phyloP scores from a whole-genome alignment of 192 early-diverging fungal species.

The Coemansia sp. region DNA sequence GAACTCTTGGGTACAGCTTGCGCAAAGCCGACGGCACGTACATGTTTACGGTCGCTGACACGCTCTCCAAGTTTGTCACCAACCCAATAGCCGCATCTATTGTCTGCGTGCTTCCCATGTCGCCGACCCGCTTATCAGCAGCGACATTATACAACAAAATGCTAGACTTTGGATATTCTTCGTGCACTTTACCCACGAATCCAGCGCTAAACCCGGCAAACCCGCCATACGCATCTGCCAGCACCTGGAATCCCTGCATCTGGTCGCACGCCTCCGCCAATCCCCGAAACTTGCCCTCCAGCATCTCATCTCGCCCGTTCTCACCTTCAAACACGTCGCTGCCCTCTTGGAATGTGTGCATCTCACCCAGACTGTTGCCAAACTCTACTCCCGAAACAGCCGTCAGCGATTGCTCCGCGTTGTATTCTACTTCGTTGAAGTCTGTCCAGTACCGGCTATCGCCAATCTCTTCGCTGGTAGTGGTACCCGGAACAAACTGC shows the following conservation, averaged over 20 bases:
- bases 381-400: conserved; percentile 59
- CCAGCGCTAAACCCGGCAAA: conserved; percentile 72
- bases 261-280: conserved; percentile 50
- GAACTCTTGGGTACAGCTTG: conserved; percentile 2
- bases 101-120: conserved; percentile 3
- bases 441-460: conserved; percentile 72
- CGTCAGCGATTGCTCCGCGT: conserved; percentile 67
- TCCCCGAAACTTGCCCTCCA: conserved; percentile 38
- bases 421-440: conserved; percentile 69
- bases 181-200: conserved; percentile 62
- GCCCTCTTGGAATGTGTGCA: conserved; percentile 63
- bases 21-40: conserved; percentile 17
- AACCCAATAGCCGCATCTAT: conserved; percentile 29
- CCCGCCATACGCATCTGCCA: conserved; percentile 64
- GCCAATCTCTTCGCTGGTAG: not conserved
- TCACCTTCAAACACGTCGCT: conserved; percentile 42
- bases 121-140: not conserved
- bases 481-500: not conserved
- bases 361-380: conserved; percentile 60
- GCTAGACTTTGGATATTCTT: conserved; percentile 72
- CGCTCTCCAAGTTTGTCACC: conserved; percentile 22
- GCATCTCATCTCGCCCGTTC: conserved; percentile 30
- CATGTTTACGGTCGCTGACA: conserved; percentile 40
- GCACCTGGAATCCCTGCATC: conserved; percentile 72
- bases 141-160: conserved; percentile 63